These are phyloP conservation scores for Aspergillus candidus DNA, from an alignment of 2,329 filamentous ascomycete species.

Conservation along the genomic window DNA sequence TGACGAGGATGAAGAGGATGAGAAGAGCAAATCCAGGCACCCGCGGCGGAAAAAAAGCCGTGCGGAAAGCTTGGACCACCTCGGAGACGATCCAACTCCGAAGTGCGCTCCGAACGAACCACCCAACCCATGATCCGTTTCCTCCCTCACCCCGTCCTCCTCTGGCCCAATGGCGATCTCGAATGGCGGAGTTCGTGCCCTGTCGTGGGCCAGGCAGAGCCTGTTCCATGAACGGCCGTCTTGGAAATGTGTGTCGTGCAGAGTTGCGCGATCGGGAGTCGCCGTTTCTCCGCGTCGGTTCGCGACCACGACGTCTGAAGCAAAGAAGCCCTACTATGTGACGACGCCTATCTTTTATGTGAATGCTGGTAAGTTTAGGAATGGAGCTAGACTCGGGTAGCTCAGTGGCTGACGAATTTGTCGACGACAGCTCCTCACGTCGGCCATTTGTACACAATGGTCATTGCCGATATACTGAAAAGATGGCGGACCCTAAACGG, in stretches of 20 bases:
- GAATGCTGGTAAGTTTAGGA: conserved; percentile 63
- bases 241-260: conserved; percentile 29
- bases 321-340: conserved; percentile 80
- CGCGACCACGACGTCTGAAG: conserved; percentile 22
- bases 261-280: conserved; percentile 14
- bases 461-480: conserved; percentile 85
- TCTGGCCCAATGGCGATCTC: conserved; percentile 21
- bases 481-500: conserved; percentile 79
- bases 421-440: conserved; percentile 70
- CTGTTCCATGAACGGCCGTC: conserved; percentile 15
- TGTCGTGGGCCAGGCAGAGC: conserved; percentile 27
- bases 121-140: conserved; percentile 8
- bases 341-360: conserved; percentile 99
- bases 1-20: conserved; percentile 1
- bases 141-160: neutral
- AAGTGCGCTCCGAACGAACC: conserved; percentile 16
- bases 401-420: no score
- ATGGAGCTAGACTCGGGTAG: no score
- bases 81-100: conserved; percentile 23
- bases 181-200: conserved; percentile 23
- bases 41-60: conserved; percentile 17
- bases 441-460: conserved; percentile 89
- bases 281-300: conserved; percentile 21
- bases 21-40: conserved; percentile 5
- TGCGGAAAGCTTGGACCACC: conserved; percentile 33